These are phyloP conservation scores for Hortiboletus campestris DNA, from an alignment of 768 basidiomycete genomes.

Conservation along the genomic window DNA sequence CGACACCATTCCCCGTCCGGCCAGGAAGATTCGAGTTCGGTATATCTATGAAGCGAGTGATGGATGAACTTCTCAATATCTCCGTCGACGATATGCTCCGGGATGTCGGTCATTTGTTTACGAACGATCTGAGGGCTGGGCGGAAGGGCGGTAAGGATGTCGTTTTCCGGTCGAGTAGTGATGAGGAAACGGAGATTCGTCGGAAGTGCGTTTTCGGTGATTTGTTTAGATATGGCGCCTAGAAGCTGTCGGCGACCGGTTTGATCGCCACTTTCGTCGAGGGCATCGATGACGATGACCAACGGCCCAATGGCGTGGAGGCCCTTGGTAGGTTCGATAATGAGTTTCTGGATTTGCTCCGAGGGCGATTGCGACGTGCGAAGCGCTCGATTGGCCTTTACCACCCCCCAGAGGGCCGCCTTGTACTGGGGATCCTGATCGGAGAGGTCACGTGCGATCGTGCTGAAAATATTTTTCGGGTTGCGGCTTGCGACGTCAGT, in stretches of 20 bases:
- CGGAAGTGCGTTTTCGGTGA: constrained; percentile 5
- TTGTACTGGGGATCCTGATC: constrained; percentile 10
- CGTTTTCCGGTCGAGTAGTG: constrained; percentile 18
- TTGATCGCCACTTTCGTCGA: constrained; percentile 21
- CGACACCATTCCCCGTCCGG: constrained; percentile 15
- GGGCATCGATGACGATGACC: constrained; percentile 17
- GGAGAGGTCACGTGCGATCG: constrained; percentile 26
- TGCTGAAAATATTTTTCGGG: constrained; percentile 22
- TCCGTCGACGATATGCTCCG: not conserved
- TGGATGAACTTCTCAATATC: constrained; percentile 4
- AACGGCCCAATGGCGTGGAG: not conserved
- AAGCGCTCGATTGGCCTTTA: not conserved
- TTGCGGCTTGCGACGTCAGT: constrained; percentile 1
- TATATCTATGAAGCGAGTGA: not conserved
- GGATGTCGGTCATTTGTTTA: not conserved
- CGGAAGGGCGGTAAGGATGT: not conserved
- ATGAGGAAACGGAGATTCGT: constrained; percentile 16
- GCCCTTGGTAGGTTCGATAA: not conserved
- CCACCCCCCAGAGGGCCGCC: too few relatives aligned
- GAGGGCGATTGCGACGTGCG: not conserved
- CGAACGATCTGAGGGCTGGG: not conserved
- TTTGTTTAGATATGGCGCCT: not conserved
- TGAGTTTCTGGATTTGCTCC: constrained; percentile 12
- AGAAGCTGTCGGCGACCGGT: constrained; percentile 15
- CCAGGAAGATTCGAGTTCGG: not conserved